These are phyloP conservation scores for Plasmodium malariae DNA, from an alignment of 169 alveolate genomes.

Conservation along the genomic window DNA sequence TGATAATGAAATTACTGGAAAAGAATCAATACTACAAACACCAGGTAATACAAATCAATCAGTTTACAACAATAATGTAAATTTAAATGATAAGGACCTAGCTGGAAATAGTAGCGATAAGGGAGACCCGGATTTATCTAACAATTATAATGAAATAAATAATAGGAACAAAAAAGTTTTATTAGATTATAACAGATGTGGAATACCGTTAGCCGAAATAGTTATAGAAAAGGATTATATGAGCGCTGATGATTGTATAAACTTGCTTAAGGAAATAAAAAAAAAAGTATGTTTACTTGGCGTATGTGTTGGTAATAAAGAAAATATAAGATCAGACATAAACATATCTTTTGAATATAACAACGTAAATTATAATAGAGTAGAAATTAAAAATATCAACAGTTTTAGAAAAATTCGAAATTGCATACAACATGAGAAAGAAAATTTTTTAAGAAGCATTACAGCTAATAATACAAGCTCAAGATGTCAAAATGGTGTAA, in stretches of 20 bases:
- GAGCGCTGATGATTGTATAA: conserved; percentile 81
- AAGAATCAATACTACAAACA: too few species aligned
- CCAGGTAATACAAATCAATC: too few species aligned
- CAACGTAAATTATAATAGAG: conserved; percentile 68
- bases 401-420: conserved; percentile 79
- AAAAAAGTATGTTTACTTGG: conserved; percentile 78
- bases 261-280: conserved; percentile 78
- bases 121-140: background rate
- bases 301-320: conserved; percentile 83
- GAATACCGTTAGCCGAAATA: conserved; percentile 83
- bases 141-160: background rate
- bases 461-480: background rate
- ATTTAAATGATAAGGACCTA: too few species aligned
- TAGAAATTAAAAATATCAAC: conserved; percentile 84
- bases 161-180: conserved; percentile 12
- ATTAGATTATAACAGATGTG: conserved; percentile 86
- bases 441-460: conserved; percentile 36
- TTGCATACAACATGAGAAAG: conserved; percentile 50
- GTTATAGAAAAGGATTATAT: conserved; percentile 80
- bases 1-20: background rate
- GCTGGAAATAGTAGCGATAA: too few species aligned
- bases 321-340: conserved; percentile 84
- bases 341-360: conserved; percentile 80
- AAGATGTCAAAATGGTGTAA: background rate
- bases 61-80: too few species aligned